Evolutionary conservation across 2,329 filamentous ascomycete species (phyloP), one percentile per base, ranked within the genome.

Genomic region (Aspergillaceae sp.): DNA sequence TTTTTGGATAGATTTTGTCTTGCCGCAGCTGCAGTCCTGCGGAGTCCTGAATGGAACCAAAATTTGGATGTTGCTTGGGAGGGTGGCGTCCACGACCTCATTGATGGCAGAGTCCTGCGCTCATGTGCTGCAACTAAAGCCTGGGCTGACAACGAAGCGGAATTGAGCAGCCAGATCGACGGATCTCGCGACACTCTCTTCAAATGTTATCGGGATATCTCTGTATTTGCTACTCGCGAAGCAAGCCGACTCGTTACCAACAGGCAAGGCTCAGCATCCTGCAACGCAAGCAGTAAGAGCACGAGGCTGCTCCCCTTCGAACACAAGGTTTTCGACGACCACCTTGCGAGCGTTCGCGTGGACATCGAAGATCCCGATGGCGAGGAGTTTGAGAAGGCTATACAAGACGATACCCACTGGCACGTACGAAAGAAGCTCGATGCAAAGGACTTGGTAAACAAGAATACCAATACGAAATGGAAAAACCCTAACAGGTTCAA

Each of bases 401-500:
- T 65, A 6, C 51, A 51, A 46, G 51, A 61, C 35, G 45, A 64
- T 8, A 55, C 57, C n/a, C 54, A 58, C 42, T 57, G 56, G 57
- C 54, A 60, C 36, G 58, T 56, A 40, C 56, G 60, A 29, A 54
- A 61, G 5, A 58, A 56, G 9, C 29, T 64, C 4, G 48, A 50
- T 40, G 48, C 47, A 10, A 58, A 53, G 50, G 49, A 33, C 29
- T 8, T 34, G 32, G 11, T 54, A 58, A 48, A 42, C 29, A 33
- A 40, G 41, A 46, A 43, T 27, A 48, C 45, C 51, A 46, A 10
- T 48, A 44, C 29, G 8, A 45, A 45, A 33, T 41, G 43, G 43
- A 40, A 40, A 28, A 45, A 45, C 28, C 36, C 37, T 34, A 32
- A 32, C 28, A 40, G 29, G 10, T 40, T 28, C 11, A 80, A 83